Percentiles rank a stretch among this genome's conserved stretches.
phyloP scores from a whole-genome alignment of 805 yeast species.

The Yarrowia porcina region DNA sequence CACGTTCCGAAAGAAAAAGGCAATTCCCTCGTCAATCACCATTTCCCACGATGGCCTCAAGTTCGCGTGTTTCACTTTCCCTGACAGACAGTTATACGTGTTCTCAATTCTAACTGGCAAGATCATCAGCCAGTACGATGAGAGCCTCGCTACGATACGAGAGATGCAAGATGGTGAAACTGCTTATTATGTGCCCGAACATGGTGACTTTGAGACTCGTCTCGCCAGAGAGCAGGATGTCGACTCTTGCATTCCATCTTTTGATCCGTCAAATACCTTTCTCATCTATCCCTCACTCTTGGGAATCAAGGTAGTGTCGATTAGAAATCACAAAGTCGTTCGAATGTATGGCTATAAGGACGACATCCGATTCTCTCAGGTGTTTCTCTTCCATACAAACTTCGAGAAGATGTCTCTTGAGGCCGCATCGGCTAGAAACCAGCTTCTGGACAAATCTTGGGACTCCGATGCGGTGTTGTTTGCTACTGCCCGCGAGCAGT shows the following conservation, averaged over 20 bases:
- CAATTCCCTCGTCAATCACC: conserved; percentile 32
- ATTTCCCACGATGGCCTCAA: conserved; percentile 36
- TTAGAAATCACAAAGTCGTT: conserved; percentile 33
- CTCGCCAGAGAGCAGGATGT: conserved; percentile 34
- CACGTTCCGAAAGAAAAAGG: conserved; percentile 40
- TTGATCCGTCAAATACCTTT: conserved; percentile 38
- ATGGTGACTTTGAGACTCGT: conserved; percentile 36
- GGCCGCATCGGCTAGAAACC: conserved; percentile 38
- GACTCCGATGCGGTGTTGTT: conserved; percentile 36
- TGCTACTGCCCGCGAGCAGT: conserved; percentile 33
- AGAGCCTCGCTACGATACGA: conserved; percentile 31
- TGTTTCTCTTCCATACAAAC: conserved; percentile 38
- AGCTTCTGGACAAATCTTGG: conserved; percentile 33
- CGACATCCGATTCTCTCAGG: conserved; percentile 33
- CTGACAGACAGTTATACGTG: conserved; percentile 31
- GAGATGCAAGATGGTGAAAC: conserved; percentile 37
- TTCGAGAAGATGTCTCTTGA: conserved; percentile 34
- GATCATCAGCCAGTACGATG: conserved; percentile 36
- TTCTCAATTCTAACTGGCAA: conserved; percentile 42
- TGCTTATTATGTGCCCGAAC: conserved; percentile 28
- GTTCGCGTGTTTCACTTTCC: conserved; percentile 38
- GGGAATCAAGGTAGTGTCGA: conserved; percentile 38
- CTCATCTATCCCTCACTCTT: conserved; percentile 35
- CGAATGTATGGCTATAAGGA: conserved; percentile 38
- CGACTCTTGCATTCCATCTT: conserved; percentile 30